phyloP scores from a whole-genome alignment of 345 rosid genomes.

The Dimocarpus longan region DNA sequence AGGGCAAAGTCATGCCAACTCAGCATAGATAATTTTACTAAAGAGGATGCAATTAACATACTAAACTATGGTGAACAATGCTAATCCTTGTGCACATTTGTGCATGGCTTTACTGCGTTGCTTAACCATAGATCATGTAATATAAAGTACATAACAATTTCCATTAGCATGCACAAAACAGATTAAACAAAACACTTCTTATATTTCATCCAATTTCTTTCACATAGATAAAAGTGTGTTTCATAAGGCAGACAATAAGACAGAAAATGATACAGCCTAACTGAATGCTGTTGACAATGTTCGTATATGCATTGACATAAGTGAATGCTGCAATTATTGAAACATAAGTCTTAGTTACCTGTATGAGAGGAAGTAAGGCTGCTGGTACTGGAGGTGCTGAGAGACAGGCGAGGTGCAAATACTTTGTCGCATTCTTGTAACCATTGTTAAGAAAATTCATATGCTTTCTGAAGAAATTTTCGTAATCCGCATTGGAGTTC shows the following conservation, averaged over 20 bases:
- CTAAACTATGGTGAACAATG: background rate
- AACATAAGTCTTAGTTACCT: slow-evolving; percentile 44
- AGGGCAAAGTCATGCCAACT: background rate
- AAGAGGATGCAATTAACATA: background rate
- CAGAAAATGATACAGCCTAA: background rate
- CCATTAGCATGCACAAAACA: background rate
- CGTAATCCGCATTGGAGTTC: slow-evolving; percentile 41
- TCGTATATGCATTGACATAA: background rate
- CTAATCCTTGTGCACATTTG: background rate
- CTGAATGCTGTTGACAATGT: background rate
- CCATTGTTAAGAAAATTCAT: slow-evolving; percentile 37
- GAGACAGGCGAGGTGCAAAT: slow-evolving; percentile 50
- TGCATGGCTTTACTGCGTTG: background rate
- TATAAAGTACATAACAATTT: background rate
- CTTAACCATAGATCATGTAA: background rate
- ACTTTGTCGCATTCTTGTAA: slow-evolving; percentile 63
- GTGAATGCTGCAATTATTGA: background rate
- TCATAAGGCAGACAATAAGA: background rate
- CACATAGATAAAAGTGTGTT: background rate
- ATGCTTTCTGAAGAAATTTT: slow-evolving; percentile 25
- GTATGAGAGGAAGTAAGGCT: slow-evolving; percentile 77
- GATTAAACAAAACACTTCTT: background rate
- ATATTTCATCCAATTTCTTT: background rate
- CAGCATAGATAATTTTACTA: background rate
- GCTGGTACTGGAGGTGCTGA: slow-evolving; percentile 42